These are phyloP conservation scores for Cnidoscolus chayamansa DNA, from an alignment of 441 rosid species.

Conservation along the genomic window DNA sequence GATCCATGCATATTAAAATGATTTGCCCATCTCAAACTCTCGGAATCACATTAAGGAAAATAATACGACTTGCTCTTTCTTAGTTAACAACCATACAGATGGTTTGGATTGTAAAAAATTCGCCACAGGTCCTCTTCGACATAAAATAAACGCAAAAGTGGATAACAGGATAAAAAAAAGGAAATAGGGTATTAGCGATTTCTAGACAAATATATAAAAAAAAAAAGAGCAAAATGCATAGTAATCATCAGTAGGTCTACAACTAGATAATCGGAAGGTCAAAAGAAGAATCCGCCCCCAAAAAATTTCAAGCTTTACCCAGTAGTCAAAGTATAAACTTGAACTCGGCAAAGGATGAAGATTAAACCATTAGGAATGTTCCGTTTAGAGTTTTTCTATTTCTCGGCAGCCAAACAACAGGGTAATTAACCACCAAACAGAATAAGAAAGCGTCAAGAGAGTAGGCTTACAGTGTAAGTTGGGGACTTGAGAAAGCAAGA, in stretches of 20 bases:
- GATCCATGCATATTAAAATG: background rate
- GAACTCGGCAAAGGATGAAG: background rate
- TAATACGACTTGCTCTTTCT: background rate
- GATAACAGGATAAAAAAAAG: background rate
- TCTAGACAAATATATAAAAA: background rate
- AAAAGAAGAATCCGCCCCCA: no score
- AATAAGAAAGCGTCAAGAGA: background rate
- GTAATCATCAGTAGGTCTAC: background rate
- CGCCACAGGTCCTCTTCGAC: background rate
- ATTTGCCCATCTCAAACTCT: background rate
- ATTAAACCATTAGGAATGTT: background rate
- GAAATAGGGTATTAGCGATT: background rate
- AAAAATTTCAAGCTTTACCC: no score
- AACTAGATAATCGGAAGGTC: background rate
- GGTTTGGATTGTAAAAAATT: background rate
- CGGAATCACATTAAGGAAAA: background rate
- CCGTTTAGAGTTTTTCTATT: background rate
- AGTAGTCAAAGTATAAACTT: background rate
- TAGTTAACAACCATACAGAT: background rate
- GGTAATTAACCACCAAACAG: background rate
- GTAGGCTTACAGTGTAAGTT: background rate
- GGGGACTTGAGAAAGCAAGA: background rate
- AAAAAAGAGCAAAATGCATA: background rate
- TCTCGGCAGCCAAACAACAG: background rate
- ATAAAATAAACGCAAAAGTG: background rate